phyloP scores from a whole-genome alignment of 352 stramenopile species.

The Phytophthora colocasiae region DNA sequence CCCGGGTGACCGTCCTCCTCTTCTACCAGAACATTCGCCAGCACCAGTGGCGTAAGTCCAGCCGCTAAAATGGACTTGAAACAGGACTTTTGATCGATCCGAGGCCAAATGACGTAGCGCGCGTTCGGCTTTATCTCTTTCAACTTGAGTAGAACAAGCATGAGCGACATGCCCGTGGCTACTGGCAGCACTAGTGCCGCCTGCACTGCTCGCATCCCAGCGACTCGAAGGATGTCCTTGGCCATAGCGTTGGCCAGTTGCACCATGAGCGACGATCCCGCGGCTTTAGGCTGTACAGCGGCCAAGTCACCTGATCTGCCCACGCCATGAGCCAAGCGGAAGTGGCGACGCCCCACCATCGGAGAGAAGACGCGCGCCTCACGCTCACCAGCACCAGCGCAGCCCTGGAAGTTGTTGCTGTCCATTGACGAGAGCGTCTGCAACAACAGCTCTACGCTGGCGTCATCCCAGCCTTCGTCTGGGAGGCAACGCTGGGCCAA shows the following conservation, averaged over 20 bases:
- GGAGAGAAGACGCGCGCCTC: slow-evolving; percentile 94
- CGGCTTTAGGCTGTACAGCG: slow-evolving; percentile 98
- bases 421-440: slow-evolving; percentile 92
- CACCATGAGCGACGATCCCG: slow-evolving; percentile 95
- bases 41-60: slow-evolving; percentile 92
- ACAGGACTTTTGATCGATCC: slow-evolving; percentile 99
- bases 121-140: slow-evolving; percentile 51
- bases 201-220: slow-evolving; percentile 67
- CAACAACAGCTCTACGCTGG: slow-evolving; percentile 88
- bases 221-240: slow-evolving; percentile 91
- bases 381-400: slow-evolving; percentile 95
- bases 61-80: slow-evolving; percentile 97
- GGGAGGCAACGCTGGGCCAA: slow-evolving; percentile 88
- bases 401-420: slow-evolving; percentile 95
- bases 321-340: slow-evolving; percentile 95
- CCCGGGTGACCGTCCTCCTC: slow-evolving; percentile 54
- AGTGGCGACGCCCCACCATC: slow-evolving; percentile 91
- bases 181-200: slow-evolving; percentile 95
- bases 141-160: slow-evolving; percentile 92
- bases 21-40: slow-evolving; percentile 74
- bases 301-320: slow-evolving; percentile 98
- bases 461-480: slow-evolving; percentile 90
- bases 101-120: slow-evolving; percentile 91
- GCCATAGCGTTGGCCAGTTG: slow-evolving; percentile 94
- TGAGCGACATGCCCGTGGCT: slow-evolving; percentile 97